Conservation (phyloP, 1,284 basidiomycete species). For the Heterobasidion occidentale region DNA sequence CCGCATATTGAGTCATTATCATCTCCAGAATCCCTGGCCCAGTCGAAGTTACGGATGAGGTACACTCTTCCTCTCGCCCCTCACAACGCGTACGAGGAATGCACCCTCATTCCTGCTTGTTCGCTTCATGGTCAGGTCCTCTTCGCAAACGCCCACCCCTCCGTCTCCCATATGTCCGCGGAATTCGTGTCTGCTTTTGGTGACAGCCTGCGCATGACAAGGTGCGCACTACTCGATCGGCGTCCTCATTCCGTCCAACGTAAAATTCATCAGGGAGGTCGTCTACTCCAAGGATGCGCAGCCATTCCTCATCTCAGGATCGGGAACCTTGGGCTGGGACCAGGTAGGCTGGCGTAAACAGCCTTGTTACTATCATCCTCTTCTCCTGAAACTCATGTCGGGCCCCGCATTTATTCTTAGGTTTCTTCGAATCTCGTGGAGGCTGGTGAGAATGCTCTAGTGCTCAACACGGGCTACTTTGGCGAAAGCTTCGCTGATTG, state of each 20-base stretch:
- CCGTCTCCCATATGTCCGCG: slow-evolving; percentile 85
- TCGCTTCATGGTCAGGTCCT: slow-evolving; percentile 37
- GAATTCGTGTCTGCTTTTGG: slow-evolving; percentile 90
- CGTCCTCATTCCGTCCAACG: neutral
- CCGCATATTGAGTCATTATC: neutral
- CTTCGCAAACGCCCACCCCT: slow-evolving; percentile 81
- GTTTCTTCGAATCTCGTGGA: slow-evolving; percentile 81
- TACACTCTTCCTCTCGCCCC: slow-evolving; percentile 20
- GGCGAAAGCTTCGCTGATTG: slow-evolving; percentile 81
- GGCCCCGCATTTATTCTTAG: slow-evolving; percentile 13
- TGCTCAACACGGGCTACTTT: slow-evolving; percentile 85
- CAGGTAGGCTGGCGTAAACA: slow-evolving; percentile 37
- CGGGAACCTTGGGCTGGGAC: slow-evolving; percentile 94
- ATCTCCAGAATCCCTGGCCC: slow-evolving; percentile 68
- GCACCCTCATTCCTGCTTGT: neutral
- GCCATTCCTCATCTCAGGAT: slow-evolving; percentile 87
- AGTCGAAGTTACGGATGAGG: slow-evolving; percentile 78
- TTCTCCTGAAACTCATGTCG: neutral
- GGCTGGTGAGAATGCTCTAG: slow-evolving; percentile 74
- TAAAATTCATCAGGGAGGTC: slow-evolving; percentile 46
- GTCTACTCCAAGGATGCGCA: slow-evolving; percentile 74
- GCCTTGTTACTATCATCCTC: too few species aligned
- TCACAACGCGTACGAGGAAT: neutral
- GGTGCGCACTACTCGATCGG: slow-evolving; percentile 28
- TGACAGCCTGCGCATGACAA: slow-evolving; percentile 84